Base-by-base conservation (phyloP, 352 stramenopile species). In the Pythium dissimile region DNA sequence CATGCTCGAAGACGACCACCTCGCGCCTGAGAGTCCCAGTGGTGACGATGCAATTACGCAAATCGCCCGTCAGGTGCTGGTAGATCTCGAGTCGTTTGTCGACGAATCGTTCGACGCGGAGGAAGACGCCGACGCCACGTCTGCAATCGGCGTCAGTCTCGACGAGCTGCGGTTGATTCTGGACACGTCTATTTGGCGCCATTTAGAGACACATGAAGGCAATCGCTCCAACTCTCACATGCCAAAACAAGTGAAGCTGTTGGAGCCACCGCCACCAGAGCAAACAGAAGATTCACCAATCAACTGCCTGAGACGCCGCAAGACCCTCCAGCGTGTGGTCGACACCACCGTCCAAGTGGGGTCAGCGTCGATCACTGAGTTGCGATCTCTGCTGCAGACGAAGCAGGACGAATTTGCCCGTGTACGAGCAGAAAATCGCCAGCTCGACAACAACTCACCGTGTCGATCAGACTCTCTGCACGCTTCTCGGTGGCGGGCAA, bases 181-280 rank as follows among this genome's bases (percentile, higher is more conserved):
- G 28, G 78, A 86, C 26, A 75, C 73, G 31, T 75, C 78, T 11
- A 88, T 88, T 28, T 64, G 77, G 11, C 76, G 76, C 7, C 70
- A 85, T 60, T 63, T 37, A 13, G 49, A 27, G 18, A 1, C 31
- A 7, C 18, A 55, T 13, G 23, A 31, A 13, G 1, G 11, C 32
- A 26, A n/a, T 18, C 23, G 8, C 26, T 52, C 30, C 9, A 24
- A 23, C 2, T 27, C 26, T 3, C n/a, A n/a, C n/a, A n/a, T n/a
- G n/a, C n/a, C n/a, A n/a, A n/a, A n/a, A n/a, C n/a, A n/a, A n/a
- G n/a, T n/a, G n/a, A n/a, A n/a, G 43, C 24, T 34, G 11, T 11
- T 50, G 6, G 16, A 35, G 35, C n/a, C 18, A 41, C 34, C 8
- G 11, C 7, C 31, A 46, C 44, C 59, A 23, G n/a, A n/a, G n/a